phyloP scores from a whole-genome alignment of 169 alveolate species.

The Eimeria praecox region DNA sequence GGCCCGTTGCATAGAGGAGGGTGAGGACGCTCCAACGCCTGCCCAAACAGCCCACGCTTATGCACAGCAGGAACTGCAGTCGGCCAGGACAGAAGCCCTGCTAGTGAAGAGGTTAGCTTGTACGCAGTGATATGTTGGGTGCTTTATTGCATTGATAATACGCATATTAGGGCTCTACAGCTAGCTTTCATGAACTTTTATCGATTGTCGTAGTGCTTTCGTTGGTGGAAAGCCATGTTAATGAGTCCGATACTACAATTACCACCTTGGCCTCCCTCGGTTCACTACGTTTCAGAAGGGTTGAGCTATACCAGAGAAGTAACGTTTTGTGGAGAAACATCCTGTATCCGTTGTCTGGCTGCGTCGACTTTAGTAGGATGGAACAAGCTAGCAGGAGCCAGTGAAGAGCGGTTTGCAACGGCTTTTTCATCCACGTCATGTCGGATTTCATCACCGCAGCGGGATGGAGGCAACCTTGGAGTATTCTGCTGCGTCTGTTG shows the following conservation, averaged over 20 bases:
- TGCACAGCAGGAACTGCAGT: not conserved
- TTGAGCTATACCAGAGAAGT: conserved; percentile 20
- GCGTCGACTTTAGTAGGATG: not conserved
- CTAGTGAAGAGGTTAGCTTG: not conserved
- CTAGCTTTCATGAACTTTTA: not conserved
- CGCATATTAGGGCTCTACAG: not conserved
- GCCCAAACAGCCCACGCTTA: not conserved
- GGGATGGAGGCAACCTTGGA: conserved; percentile 35
- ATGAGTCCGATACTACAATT: not conserved
- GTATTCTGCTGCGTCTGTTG: conserved; percentile 29
- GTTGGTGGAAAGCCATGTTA: not conserved
- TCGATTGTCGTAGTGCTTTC: not conserved
- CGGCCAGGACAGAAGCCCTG: not conserved
- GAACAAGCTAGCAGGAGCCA: not conserved
- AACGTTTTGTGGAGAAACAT: not conserved
- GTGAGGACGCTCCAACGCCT: conserved; percentile 19
- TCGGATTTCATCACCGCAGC: not conserved
- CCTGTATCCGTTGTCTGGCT: not conserved
- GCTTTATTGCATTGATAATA: not conserved
- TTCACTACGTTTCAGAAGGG: not conserved
- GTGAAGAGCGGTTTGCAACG: not conserved
- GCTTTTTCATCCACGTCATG: not conserved
- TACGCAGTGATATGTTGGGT: not conserved
- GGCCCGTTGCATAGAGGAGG: not conserved
- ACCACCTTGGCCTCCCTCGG: not conserved